Evolutionary conservation across 148 eudicot species (phyloP).

Genomic region (Vaccinium vitisidaea): DNA sequence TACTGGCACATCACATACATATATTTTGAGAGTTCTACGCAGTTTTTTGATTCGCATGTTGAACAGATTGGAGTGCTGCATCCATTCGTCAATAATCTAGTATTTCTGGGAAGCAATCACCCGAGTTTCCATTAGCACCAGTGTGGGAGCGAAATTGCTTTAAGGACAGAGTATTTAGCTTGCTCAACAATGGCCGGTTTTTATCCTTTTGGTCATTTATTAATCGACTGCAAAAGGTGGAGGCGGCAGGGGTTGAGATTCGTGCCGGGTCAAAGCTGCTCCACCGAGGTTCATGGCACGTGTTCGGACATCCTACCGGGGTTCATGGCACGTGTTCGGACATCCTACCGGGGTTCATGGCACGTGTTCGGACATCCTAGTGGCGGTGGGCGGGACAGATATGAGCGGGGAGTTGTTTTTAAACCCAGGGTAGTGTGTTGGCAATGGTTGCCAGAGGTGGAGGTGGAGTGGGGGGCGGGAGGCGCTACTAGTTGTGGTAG

Average conservation of each 20-base stretch:
- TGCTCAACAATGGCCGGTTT: neutral
- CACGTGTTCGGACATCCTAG: conserved; percentile 75
- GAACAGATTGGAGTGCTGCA: too few relatives aligned
- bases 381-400: conserved; percentile 75
- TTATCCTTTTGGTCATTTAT: neutral
- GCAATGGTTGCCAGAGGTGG: neutral
- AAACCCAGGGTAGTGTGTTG: neutral
- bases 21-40: too few relatives aligned
- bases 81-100: too few relatives aligned
- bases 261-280: conserved; percentile 68
- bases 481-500: too few relatives aligned
- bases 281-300: too few relatives aligned
- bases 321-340: too few relatives aligned
- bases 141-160: too few relatives aligned
- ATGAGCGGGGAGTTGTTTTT: conserved; percentile 83
- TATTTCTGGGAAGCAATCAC: too few relatives aligned
- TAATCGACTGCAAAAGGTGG: conserved; percentile 29
- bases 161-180: neutral
- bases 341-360: conserved; percentile 58
- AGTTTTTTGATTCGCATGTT: too few relatives aligned
- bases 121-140: too few relatives aligned
- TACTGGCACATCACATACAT: too few relatives aligned
- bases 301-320: too few relatives aligned
- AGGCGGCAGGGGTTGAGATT: conserved; percentile 65
- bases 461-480: conserved; percentile 27